Evolutionary conservation across 495 filamentous ascomycete genomes (phyloP).

Genomic region (Aspergillus kassunensis): DNA sequence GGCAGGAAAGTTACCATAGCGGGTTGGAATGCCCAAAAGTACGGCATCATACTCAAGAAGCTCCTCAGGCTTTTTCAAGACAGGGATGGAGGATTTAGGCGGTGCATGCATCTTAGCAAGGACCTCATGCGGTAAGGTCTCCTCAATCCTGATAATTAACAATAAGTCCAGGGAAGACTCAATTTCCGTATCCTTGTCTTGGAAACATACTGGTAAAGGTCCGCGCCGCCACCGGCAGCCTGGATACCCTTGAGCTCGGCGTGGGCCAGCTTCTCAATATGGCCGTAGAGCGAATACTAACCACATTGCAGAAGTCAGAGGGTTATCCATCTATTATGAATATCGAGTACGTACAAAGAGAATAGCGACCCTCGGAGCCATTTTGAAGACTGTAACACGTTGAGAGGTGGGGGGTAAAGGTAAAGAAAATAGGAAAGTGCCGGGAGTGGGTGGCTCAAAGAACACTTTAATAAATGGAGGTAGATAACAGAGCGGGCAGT

Average conservation of each 20-base stretch:
- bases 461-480: too few relatives aligned
- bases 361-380: conserved; percentile 93
- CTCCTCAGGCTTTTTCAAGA: conserved; percentile 55
- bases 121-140: conserved; percentile 82
- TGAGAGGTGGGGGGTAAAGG: too few relatives aligned
- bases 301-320: conserved; percentile 12
- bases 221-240: conserved; percentile 73
- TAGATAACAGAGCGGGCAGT: too few relatives aligned
- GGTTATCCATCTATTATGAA: not conserved
- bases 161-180: not conserved
- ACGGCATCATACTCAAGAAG: conserved; percentile 85
- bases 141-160: conserved; percentile 56
- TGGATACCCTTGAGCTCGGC: conserved; percentile 90
- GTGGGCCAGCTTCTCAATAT: conserved; percentile 78
- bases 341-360: conserved; percentile 64
- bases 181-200: too few relatives aligned
- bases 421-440: too few relatives aligned
- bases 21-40: conserved; percentile 94
- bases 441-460: too few relatives aligned
- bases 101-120: conserved; percentile 87
- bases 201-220: conserved; percentile 72
- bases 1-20: conserved; percentile 96
- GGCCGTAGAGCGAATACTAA: conserved; percentile 96
- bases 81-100: conserved; percentile 64
- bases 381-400: conserved; percentile 49